These are phyloP conservation scores for Protomyces pachydermus DNA, from an alignment of 1,139 yeast species.

Conservation along the genomic window DNA sequence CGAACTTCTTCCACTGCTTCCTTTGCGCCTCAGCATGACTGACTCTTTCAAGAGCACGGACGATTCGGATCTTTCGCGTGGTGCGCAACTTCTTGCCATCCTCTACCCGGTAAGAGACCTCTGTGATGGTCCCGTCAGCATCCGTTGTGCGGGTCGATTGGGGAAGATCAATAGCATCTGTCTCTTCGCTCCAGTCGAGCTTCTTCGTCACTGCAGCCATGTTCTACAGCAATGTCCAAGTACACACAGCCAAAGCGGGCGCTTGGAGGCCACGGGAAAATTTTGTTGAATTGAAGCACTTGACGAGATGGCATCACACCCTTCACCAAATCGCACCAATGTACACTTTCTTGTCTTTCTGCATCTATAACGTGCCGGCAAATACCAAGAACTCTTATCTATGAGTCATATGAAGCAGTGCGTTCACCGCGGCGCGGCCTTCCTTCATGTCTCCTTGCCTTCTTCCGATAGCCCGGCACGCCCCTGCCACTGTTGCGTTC, in stretches of 20 bases:
- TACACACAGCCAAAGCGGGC: background rate
- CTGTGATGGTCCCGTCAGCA: conserved; percentile 83
- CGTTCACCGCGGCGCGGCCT: conserved; percentile 15
- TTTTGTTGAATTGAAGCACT: too few species aligned
- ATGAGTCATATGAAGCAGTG: background rate
- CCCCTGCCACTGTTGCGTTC: conserved; percentile 14
- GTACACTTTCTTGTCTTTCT: too few species aligned
- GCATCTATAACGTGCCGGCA: too few species aligned
- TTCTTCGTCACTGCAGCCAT: conserved; percentile 21
- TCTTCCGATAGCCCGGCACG: conserved; percentile 8
- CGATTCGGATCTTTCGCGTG: conserved; percentile 76
- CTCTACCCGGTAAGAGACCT: conserved; percentile 52
- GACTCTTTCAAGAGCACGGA: conserved; percentile 73
- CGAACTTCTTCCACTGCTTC: conserved; percentile 58
- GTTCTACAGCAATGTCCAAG: background rate
- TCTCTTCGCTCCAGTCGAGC: conserved; percentile 26
- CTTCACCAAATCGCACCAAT: too few species aligned
- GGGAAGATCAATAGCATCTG: conserved; percentile 27
- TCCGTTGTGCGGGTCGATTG: conserved; percentile 53
- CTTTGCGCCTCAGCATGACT: conserved; percentile 46
- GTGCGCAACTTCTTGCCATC: conserved; percentile 82
- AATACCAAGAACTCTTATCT: too few species aligned
- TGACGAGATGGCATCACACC: too few species aligned
- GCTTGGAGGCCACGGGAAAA: too few species aligned
- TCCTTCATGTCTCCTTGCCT: conserved; percentile 14